phyloP scores from a whole-genome alignment of 768 basidiomycete species.

The Russula sp. region DNA sequence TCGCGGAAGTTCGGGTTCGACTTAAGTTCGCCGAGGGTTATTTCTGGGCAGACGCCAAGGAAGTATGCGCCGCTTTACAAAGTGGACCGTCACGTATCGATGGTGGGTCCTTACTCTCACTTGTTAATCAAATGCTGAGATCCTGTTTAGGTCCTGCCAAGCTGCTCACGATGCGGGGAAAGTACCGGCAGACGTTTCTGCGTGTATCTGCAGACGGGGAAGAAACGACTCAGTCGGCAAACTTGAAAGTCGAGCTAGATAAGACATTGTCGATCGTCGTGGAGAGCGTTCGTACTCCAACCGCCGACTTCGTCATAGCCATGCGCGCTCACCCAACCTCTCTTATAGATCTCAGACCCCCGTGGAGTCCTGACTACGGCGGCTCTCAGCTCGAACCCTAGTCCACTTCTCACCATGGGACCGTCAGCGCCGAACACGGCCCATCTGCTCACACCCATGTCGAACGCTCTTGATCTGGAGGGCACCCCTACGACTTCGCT shows the following conservation, averaged over 20 bases:
- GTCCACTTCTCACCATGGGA: not conserved
- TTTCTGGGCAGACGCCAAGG: constrained; percentile 67
- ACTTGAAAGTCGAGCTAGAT: constrained; percentile 15
- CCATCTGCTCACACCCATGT: constrained; percentile 16
- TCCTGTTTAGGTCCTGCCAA: constrained; percentile 15
- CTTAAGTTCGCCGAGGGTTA: constrained; percentile 47
- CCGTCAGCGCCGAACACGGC: not conserved
- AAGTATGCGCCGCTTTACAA: constrained; percentile 56
- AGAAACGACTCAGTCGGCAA: constrained; percentile 17
- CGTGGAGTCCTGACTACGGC: not conserved
- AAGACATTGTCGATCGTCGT: constrained; percentile 15
- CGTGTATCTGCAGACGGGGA: constrained; percentile 17
- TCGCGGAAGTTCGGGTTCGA: constrained; percentile 63
- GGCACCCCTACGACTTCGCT: not conserved
- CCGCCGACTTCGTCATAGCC: not conserved
- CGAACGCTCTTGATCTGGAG: not conserved
- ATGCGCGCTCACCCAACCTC: not conserved
- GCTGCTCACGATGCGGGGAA: constrained; percentile 21
- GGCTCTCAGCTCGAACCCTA: not conserved
- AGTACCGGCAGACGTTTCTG: constrained; percentile 21
- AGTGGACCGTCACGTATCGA: constrained; percentile 60
- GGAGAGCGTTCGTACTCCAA: constrained; percentile 13
- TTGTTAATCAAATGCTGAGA: not conserved
- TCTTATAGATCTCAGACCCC: constrained; percentile 5
- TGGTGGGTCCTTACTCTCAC: constrained; percentile 36